phyloP scores from a whole-genome alignment of 2,329 filamentous ascomycete genomes.

The Tolypocladium paradoxum region DNA sequence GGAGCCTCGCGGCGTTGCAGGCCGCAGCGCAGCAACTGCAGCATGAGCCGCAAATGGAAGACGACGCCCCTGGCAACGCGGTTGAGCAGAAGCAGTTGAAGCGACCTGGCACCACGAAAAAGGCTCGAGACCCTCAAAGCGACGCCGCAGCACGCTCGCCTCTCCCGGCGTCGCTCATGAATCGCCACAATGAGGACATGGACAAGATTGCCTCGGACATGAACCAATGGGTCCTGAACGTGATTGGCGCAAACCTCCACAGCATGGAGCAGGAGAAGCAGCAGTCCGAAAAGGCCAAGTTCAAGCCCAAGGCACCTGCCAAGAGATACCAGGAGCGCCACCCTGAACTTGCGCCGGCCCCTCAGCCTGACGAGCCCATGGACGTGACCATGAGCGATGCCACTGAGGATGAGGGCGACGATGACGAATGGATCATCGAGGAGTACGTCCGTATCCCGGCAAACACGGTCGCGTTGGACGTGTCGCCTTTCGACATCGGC shows the following conservation, averaged over 20 bases:
- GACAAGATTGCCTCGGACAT: slow-evolving; percentile 42
- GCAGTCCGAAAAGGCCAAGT: slow-evolving; percentile 25
- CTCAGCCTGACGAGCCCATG: background rate
- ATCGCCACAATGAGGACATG: slow-evolving; percentile 31
- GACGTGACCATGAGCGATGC: slow-evolving; percentile 27
- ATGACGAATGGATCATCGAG: slow-evolving; percentile 52
- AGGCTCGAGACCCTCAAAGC: slow-evolving; percentile 12
- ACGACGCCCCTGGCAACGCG: slow-evolving; percentile 2
- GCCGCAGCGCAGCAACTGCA: background rate
- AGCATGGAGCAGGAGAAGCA: slow-evolving; percentile 32
- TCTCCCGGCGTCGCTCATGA: slow-evolving; percentile 21
- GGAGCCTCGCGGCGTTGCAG: slow-evolving; percentile 9
- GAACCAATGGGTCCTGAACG: slow-evolving; percentile 47
- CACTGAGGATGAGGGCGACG: slow-evolving; percentile 34
- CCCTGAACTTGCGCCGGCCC: slow-evolving; percentile 22
- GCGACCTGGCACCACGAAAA: slow-evolving; percentile 19
- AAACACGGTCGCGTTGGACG: slow-evolving; percentile 33
- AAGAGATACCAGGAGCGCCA: slow-evolving; percentile 46
- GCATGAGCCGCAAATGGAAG: background rate
- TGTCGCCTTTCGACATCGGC: slow-evolving; percentile 40
- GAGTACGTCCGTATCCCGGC: slow-evolving; percentile 53
- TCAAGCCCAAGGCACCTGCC: slow-evolving; percentile 44
- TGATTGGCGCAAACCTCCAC: slow-evolving; percentile 44
- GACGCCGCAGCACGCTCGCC: slow-evolving; percentile 12
- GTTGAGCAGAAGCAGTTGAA: slow-evolving; percentile 18